Evolutionary conservation across 2,329 filamentous ascomycete species (phyloP).

Genomic region (Beauveria scarabaeidicola): DNA sequence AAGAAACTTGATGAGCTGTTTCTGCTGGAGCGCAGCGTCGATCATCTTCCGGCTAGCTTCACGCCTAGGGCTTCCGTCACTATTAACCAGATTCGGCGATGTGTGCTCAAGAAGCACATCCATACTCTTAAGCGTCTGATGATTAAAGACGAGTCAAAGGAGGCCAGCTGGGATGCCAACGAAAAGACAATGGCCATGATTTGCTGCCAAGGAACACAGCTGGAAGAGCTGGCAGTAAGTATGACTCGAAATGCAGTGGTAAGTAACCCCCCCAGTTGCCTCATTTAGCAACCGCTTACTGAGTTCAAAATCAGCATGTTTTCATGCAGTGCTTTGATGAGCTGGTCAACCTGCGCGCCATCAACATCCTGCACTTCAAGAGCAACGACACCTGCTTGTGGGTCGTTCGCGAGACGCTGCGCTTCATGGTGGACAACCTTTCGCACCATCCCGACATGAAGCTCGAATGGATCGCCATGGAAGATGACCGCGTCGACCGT

Average conservation of each 20-base stretch:
- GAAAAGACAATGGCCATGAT: slow-evolving; percentile 46
- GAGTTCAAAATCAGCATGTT: slow-evolving; percentile 36
- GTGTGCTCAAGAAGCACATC: slow-evolving; percentile 51
- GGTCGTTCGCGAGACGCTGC: slow-evolving; percentile 47
- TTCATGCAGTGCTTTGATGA: slow-evolving; percentile 46
- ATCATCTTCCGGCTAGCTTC: slow-evolving; percentile 45
- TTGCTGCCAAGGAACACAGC: slow-evolving; percentile 37
- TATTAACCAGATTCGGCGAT: slow-evolving; percentile 49
- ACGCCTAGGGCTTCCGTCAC: slow-evolving; percentile 40
- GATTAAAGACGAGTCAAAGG: slow-evolving; percentile 47
- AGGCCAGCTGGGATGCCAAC: slow-evolving; percentile 48
- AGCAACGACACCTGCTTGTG: slow-evolving; percentile 48
- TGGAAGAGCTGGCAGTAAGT: slow-evolving; percentile 48
- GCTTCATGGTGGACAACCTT: slow-evolving; percentile 51
- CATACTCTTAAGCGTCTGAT: slow-evolving; percentile 45
- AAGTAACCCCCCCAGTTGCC: slow-evolving; percentile 24
- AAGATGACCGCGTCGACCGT: slow-evolving; percentile 40
- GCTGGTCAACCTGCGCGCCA: slow-evolving; percentile 40
- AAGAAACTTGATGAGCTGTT: slow-evolving; percentile 49
- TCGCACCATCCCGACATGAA: slow-evolving; percentile 46
- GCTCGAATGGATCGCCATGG: slow-evolving; percentile 51
- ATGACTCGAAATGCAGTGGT: slow-evolving; percentile 48
- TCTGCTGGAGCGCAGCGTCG: slow-evolving; percentile 45
- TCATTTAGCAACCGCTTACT: not conserved
- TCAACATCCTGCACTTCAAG: slow-evolving; percentile 47